A percentile compares a stretch with the other conserved stretches of the same genome.
These are phyloP conservation scores for Rhodofomes roseus DNA, from an alignment of 1,284 basidiomycete genomes.

Conservation along the genomic window DNA sequence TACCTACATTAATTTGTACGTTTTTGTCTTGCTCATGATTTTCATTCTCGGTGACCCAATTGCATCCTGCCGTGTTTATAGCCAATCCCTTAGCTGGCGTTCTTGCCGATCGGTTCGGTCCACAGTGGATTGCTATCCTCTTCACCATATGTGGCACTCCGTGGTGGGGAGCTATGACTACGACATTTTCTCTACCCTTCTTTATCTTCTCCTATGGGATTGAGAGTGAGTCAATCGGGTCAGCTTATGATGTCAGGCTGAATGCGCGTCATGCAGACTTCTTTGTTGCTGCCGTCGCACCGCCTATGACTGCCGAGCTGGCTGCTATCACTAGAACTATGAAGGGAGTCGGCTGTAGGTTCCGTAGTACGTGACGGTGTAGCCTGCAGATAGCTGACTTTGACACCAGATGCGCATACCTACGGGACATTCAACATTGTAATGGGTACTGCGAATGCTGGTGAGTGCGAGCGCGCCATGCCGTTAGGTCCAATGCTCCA, in stretches of 20 bases:
- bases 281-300: conserved; percentile 52
- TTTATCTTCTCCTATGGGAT: conserved; percentile 62
- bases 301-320: conserved; percentile 61
- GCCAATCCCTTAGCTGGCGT: conserved; percentile 47
- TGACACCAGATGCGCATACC: conserved; percentile 51
- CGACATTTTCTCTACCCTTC: conserved; percentile 47
- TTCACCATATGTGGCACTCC: conserved; percentile 55
- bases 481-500: too few relatives aligned
- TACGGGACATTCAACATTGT: conserved; percentile 67
- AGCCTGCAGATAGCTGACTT: too few relatives aligned
- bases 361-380: too few relatives aligned
- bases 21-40: too few relatives aligned
- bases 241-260: neutral
- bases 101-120: conserved; percentile 56
- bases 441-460: conserved; percentile 56
- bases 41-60: neutral
- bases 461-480: conserved; percentile 27
- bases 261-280: conserved; percentile 39
- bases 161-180: conserved; percentile 59
- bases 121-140: conserved; percentile 50
- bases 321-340: conserved; percentile 51
- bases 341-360: conserved; percentile 64
- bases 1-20: conserved; percentile 62
- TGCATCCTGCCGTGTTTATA: neutral
- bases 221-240: conserved; percentile 49